Conservation (phyloP, 2,329 filamentous ascomycete species). For the Sporothrix inflata region DNA sequence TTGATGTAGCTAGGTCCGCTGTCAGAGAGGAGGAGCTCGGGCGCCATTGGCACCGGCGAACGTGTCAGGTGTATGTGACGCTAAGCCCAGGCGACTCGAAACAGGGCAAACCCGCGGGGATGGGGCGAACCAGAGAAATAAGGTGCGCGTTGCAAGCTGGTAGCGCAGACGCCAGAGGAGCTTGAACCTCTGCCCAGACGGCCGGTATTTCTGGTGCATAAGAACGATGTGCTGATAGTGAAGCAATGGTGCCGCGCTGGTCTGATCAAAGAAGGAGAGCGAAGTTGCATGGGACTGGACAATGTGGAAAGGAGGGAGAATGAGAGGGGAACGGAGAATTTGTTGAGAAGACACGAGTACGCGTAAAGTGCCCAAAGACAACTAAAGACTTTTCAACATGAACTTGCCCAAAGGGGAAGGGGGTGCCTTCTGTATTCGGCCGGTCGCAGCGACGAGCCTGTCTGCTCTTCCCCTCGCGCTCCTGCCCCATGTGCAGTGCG, state of each 20-base stretch:
- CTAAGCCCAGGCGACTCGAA: not conserved
- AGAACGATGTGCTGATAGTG: not conserved
- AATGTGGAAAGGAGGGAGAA: not conserved
- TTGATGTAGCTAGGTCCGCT: not conserved
- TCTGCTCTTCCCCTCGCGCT: not conserved
- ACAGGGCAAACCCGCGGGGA: not conserved
- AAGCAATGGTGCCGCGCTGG: not conserved
- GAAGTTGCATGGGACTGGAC: not conserved
- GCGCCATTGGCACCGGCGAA: not conserved
- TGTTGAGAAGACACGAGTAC: not conserved
- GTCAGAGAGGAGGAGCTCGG: not conserved
- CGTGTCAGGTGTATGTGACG: not conserved
- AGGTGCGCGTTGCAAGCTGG: not conserved
- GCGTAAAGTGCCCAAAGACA: not conserved
- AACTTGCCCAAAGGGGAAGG: conserved; percentile 2
- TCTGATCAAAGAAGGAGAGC: not conserved
- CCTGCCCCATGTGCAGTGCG: conserved; percentile 1
- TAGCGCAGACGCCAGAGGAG: not conserved
- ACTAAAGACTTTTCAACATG: not conserved
- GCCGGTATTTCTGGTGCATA: not conserved
- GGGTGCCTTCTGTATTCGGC: not conserved
- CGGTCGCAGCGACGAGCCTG: not conserved
- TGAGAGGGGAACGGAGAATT: not conserved
- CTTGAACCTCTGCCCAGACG: not conserved
- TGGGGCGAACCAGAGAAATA: not conserved